A percentile compares a stretch with the other conserved stretches of the same genome.
These are phyloP conservation scores for Skeletonema tropicum DNA, from an alignment of 108 stramenopile species.

Conservation along the genomic window DNA sequence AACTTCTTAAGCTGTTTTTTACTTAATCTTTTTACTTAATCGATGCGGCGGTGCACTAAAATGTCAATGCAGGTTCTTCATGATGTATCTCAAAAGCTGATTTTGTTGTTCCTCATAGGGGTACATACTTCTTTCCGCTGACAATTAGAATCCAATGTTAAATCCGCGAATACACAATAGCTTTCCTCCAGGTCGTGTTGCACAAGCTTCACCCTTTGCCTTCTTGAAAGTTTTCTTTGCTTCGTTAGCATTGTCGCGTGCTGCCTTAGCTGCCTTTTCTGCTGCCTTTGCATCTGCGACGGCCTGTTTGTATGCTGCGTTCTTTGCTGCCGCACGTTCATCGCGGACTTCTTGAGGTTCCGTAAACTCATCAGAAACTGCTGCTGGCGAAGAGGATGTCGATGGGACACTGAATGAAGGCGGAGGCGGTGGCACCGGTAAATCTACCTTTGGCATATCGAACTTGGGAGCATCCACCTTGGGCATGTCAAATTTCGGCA, in stretches of 20 bases:
- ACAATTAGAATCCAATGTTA: conserved; percentile 63
- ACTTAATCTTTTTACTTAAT: background rate
- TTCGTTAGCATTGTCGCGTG: conserved; percentile 62
- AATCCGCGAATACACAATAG: conserved; percentile 74
- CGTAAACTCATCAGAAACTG: conserved; percentile 23
- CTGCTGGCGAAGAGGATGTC: conserved; percentile 19
- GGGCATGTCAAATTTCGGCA: conserved; percentile 55
- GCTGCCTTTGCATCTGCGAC: conserved; percentile 68
- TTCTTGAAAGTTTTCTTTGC: conserved; percentile 70
- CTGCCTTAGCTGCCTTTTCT: conserved; percentile 54
- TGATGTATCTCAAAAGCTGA: background rate
- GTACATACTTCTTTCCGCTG: background rate
- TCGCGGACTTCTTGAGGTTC: conserved; percentile 83
- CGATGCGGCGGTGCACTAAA: background rate
- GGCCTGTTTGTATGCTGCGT: conserved; percentile 58
- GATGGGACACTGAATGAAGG: conserved; percentile 57
- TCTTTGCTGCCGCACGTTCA: conserved; percentile 64
- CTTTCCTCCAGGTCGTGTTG: conserved; percentile 82
- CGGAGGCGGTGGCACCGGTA: conserved; percentile 39
- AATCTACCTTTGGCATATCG: conserved; percentile 52
- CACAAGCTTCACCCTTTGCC: conserved; percentile 85
- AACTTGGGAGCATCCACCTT: conserved; percentile 56
- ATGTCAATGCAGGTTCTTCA: background rate
- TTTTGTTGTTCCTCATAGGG: background rate
- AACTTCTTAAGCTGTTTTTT: background rate